A percentile compares a stretch with the other conserved stretches of the same genome.
These are phyloP conservation scores for Leptographium wingfieldii DNA, from an alignment of 2,329 filamentous ascomycete species.

Conservation along the genomic window DNA sequence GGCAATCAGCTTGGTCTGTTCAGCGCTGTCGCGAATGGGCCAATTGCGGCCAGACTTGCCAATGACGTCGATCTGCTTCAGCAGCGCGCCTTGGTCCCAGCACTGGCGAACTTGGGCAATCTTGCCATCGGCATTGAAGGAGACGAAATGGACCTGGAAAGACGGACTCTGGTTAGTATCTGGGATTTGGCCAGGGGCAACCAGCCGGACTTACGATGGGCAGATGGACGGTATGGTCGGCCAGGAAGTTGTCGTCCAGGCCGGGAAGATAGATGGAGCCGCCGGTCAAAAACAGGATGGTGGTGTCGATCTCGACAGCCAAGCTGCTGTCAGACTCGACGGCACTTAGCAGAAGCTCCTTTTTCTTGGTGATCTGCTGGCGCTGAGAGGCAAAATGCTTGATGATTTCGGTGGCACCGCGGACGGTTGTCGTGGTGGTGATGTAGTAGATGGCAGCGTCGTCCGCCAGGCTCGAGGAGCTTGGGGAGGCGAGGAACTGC, in stretches of 20 bases:
- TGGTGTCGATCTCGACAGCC: conserved; percentile 69
- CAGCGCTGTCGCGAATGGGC: conserved; percentile 80
- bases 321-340: conserved; percentile 61
- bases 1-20: conserved; percentile 68
- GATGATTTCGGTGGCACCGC: conserved; percentile 61
- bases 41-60: conserved; percentile 83
- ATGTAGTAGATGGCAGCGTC: conserved; percentile 74
- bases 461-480: conserved; percentile 46
- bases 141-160: conserved; percentile 69
- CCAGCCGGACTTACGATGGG: conserved; percentile 53
- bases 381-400: conserved; percentile 64
- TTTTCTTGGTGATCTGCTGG: conserved; percentile 70
- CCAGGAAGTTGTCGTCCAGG: conserved; percentile 87
- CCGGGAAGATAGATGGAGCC: conserved; percentile 80
- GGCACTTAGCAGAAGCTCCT: conserved; percentile 60
- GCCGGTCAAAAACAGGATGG: conserved; percentile 65
- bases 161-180: conserved; percentile 1
- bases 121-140: conserved; percentile 63
- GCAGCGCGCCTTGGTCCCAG: conserved; percentile 89
- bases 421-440: conserved; percentile 67
- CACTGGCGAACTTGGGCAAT: conserved; percentile 79
- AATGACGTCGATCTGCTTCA: conserved; percentile 91
- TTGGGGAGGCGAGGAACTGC: conserved; percentile 58
- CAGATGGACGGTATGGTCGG: conserved; percentile 67
- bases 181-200: neutral